Base-by-base conservation (phyloP, 2,329 filamentous ascomycete species). In the Ophiostoma himal-ulmi region DNA sequence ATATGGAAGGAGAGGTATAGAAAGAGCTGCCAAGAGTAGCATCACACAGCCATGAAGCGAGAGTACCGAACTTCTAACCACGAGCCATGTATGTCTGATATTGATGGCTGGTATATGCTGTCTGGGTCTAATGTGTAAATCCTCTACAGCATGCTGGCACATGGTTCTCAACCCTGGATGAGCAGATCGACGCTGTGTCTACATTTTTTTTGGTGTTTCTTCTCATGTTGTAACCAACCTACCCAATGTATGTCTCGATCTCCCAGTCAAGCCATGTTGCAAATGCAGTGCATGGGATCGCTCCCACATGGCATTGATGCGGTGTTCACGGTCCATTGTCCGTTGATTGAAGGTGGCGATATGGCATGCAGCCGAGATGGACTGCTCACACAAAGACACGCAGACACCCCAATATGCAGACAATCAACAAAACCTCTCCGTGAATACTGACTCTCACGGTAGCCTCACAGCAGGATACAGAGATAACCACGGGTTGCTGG, bases 31-130 rank as follows among this genome's bases (percentile, higher is more conserved):
- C 57, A 64, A 64, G 30, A 7, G n/a, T 6, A 64, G 20, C 39
- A 41, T 41, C 20, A 17, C 57, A 64, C 26, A n/a, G 60, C 30
- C 30, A 64, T 64, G 60, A 64, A 64, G 60, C 60, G 60, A 64
- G 30, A 64, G 20, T 36, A 30, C 60, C 34, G 30, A 37, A n/a
- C 14, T n/a, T 10, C 17, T 26, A 17, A 36, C 26, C 0, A 30
- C 34, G 7, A 2, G 10, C 17, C 60, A 36, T 64, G 30, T 6
- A 64, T 20, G 60, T 36, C 34, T 64, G 30, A 44, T 20, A 44
- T 44, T 14, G 13, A 44, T 44, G 41, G 41, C 41, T 44, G 41
- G 41, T 44, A 3, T 13, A 14, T 44, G 41, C 41, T 44, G 41
- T 14, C 14, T 6, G 5, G 14, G 17, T 44, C 41, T 6, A 30